A percentile compares a stretch with the other conserved stretches of the same genome.
Conservation (phyloP, 148 eudicot species). For the Camellia japonica region DNA sequence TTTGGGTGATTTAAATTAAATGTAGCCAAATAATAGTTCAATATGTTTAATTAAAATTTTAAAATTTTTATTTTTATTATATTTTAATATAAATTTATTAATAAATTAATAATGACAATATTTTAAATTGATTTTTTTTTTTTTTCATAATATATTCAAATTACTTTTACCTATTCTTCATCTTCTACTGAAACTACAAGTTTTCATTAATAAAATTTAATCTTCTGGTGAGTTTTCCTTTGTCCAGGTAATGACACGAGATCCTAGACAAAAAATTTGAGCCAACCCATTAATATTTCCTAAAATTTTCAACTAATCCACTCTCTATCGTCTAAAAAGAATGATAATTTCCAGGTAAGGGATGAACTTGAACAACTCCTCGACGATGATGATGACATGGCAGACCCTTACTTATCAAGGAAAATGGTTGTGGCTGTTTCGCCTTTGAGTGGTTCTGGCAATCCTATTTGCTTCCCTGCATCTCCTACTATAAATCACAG, state of each 20-base stretch:
- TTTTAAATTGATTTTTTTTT: too few relatives aligned
- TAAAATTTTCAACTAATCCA: too few relatives aligned
- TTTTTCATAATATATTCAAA: too few relatives aligned
- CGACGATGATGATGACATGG: conserved; percentile 88
- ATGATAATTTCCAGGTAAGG: conserved; percentile 46
- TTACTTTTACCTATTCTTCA: too few relatives aligned
- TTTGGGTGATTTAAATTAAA: too few relatives aligned
- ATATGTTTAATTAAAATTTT: too few relatives aligned
- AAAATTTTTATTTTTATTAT: too few relatives aligned
- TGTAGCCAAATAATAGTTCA: too few relatives aligned
- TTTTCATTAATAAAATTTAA: not conserved
- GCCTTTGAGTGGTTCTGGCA: conserved; percentile 30
- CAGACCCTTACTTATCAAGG: conserved; percentile 72
- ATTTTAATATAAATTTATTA: too few relatives aligned
- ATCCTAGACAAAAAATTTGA: not conserved
- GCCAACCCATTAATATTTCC: not conserved
- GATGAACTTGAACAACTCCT: conserved; percentile 84
- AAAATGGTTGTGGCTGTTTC: conserved; percentile 45
- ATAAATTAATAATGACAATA: too few relatives aligned
- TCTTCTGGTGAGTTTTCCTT: not conserved
- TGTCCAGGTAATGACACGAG: not conserved
- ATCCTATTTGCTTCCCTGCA: conserved; percentile 47
- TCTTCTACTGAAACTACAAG: not conserved
- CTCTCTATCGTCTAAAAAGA: not conserved
- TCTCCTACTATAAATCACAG: conserved; percentile 56